Evolutionary conservation across 2,329 filamentous ascomycete genomes (phyloP).

Genomic region (Cladosporium sp.): DNA sequence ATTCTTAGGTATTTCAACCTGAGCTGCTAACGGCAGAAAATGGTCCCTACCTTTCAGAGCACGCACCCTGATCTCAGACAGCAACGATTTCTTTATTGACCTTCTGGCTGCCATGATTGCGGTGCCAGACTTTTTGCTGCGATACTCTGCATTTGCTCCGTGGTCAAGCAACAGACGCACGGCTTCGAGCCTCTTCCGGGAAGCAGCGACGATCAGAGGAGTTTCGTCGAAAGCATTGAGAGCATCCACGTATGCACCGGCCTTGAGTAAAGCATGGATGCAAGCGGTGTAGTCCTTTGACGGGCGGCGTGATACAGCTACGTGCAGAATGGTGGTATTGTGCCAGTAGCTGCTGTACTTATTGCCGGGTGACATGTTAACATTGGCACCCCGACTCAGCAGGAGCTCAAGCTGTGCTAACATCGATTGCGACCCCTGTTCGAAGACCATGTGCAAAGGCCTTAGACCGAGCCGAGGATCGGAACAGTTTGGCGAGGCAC

Average conservation of each 20-base stretch:
- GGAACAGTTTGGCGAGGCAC: neutral
- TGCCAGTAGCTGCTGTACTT: no score
- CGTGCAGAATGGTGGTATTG: no score
- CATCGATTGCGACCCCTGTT: fast-evolving
- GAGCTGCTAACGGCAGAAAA: neutral
- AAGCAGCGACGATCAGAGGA: neutral
- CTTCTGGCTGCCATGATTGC: neutral
- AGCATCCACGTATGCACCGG: neutral
- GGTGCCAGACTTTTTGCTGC: neutral
- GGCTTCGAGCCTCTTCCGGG: neutral
- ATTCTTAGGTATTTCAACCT: neutral
- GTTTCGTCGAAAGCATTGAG: neutral
- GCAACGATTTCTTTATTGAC: neutral
- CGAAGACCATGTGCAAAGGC: neutral
- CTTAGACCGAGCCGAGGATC: neutral
- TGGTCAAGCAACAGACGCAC: neutral
- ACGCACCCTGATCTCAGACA: neutral
- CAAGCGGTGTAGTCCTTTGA: no score
- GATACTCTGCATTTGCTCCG: neutral
- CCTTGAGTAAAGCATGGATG: neutral
- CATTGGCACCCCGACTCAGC: neutral
- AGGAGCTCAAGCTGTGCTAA: neutral
- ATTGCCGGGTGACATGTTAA: neutral
- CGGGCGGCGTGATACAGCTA: no score
- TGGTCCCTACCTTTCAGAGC: neutral